phyloP scores from a whole-genome alignment of 2,329 filamentous ascomycete genomes.

The Pseudohalonectria lignicola region DNA sequence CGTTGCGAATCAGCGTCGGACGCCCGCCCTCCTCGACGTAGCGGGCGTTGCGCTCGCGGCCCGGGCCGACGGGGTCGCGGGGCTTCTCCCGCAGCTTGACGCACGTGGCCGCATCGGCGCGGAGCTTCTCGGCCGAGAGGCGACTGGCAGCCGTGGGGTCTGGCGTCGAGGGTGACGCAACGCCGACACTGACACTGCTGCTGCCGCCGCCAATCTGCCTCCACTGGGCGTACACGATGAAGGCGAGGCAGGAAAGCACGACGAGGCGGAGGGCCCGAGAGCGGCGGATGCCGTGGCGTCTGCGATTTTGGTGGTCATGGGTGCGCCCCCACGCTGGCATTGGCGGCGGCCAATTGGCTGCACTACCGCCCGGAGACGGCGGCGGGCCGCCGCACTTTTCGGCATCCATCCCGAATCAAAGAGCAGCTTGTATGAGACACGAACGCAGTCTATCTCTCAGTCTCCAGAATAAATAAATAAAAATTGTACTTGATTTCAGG shows the following conservation, averaged over 20 bases:
- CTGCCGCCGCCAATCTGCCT: constrained; percentile 18
- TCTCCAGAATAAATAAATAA: no score
- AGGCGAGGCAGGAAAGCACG: constrained; percentile 33
- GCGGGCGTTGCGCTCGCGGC: constrained; percentile 49
- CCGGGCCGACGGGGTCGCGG: constrained; percentile 40
- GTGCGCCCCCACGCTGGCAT: no score
- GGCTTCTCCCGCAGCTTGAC: constrained; percentile 42
- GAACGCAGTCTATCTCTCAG: no score
- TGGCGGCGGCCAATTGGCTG: no score
- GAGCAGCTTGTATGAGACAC: no score
- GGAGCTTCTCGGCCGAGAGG: constrained; percentile 42
- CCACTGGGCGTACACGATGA: constrained; percentile 35
- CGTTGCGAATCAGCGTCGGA: constrained; percentile 54
- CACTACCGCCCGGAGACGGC: no score
- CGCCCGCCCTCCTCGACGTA: constrained; percentile 42
- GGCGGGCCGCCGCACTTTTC: no score
- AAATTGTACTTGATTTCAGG: no score
- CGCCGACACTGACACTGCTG: background rate
- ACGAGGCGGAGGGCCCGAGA: constrained; percentile 31
- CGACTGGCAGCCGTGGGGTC: no score
- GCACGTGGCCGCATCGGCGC: constrained; percentile 44
- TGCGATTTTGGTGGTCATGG: no score
- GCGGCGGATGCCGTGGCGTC: constrained; percentile 24
- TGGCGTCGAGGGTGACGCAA: background rate
- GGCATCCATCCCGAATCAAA: no score